These are phyloP conservation scores for Plasmodium gaboni DNA, from an alignment of 169 alveolate genomes.

Conservation along the genomic window DNA sequence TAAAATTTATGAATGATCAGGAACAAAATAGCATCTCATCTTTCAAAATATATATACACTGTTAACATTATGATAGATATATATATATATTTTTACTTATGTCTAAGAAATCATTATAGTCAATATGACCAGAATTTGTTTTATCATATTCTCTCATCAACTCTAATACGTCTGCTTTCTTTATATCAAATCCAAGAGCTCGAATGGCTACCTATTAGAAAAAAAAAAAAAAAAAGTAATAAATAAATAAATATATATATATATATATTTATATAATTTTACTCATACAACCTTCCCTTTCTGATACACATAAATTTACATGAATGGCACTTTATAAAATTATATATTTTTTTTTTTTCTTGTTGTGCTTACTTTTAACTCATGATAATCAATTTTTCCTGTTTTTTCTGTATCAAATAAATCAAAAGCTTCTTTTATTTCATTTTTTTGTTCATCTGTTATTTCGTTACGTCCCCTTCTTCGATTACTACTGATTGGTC, in stretches of 20 bases:
- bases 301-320: neutral
- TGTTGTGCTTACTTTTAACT: slow-evolving; percentile 91
- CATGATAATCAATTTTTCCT: slow-evolving; percentile 96
- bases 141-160: slow-evolving; percentile 91
- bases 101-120: slow-evolving; percentile 87
- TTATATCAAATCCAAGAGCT: slow-evolving; percentile 98
- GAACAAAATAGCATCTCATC: too few species aligned
- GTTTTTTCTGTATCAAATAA: slow-evolving; percentile 97
- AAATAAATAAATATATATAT: too few species aligned
- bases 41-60: too few species aligned
- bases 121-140: slow-evolving; percentile 88
- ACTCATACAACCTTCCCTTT: too few species aligned
- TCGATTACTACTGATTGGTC: slow-evolving; percentile 58
- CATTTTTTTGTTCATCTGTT: slow-evolving; percentile 87
- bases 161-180: slow-evolving; percentile 95
- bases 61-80: too few species aligned
- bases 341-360: slow-evolving; percentile 4
- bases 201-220: slow-evolving; percentile 96
- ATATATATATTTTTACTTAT: slow-evolving; percentile 79
- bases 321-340: neutral
- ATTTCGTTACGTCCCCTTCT: slow-evolving; percentile 81
- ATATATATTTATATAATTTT: too few species aligned
- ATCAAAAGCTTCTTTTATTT: slow-evolving; percentile 98
- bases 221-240: too few species aligned
- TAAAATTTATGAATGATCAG: too few species aligned